These are phyloP conservation scores for Cronartium ribicola DNA, from an alignment of 1,284 basidiomycete species.

Conservation along the genomic window DNA sequence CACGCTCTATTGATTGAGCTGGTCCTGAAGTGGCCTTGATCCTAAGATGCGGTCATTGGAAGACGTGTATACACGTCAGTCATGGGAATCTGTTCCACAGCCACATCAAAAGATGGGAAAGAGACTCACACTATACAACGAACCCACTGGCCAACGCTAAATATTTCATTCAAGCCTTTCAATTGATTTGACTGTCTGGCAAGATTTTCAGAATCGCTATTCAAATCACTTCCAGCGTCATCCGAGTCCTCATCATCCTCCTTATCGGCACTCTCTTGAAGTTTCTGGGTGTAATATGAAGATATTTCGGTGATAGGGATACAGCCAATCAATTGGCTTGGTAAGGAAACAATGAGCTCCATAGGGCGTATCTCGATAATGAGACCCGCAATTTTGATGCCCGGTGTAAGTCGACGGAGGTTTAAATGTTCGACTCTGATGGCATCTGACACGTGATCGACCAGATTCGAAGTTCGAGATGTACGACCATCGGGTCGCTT, in stretches of 20 bases:
- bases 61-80: not conserved
- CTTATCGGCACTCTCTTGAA: constrained; percentile 51
- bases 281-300: constrained; percentile 68
- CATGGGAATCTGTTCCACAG: too few species aligned
- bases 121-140: constrained; percentile 67
- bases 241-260: constrained; percentile 5
- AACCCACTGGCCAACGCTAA: constrained; percentile 78
- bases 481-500: not conserved
- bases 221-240: constrained; percentile 55
- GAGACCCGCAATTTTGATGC: constrained; percentile 81
- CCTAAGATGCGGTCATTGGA: constrained; percentile 59
- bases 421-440: constrained; percentile 37
- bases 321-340: constrained; percentile 90
- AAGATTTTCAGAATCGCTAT: constrained; percentile 55
- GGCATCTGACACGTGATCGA: constrained; percentile 3
- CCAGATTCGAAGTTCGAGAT: not conserved
- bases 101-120: too few species aligned
- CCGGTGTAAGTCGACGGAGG: constrained; percentile 62
- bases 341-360: constrained; percentile 84
- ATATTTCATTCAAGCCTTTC: constrained; percentile 65
- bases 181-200: constrained; percentile 56
- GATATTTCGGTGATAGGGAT: constrained; percentile 93
- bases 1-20: constrained; percentile 49
- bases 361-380: constrained; percentile 82
- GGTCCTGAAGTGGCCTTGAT: constrained; percentile 57